Base-by-base conservation (phyloP, 345 rosid species). In the Bretschneidera sinensis region DNA sequence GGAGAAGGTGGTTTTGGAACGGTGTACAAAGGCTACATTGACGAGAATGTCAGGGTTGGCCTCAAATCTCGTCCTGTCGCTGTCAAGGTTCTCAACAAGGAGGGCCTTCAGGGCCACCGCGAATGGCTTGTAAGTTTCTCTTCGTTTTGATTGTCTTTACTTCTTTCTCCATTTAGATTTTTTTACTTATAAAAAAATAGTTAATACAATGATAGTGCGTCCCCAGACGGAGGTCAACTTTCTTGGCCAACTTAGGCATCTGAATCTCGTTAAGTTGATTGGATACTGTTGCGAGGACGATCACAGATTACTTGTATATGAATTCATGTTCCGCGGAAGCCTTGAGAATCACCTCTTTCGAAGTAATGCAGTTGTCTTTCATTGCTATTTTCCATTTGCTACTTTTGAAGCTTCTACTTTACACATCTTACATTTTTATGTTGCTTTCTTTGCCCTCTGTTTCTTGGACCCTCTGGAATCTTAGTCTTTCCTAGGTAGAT, bases 1-100 rank as follows among this genome's bases (percentile, higher is more conserved):
- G 99, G 97, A 0, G 97, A 94, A 71, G 99, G 99, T 43, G 99
- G 99, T 22, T 92, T 92, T 52, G 97, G 99, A 43, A 87, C 95
- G 0, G 99, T 89, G 50, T 89, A 92, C 70, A 92, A 92, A 74
- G 97, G 99, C 58, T 92, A 89, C 84, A 89, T 89, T 64, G 97
- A 87, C 57, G 97, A 87, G 72, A 92, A 89, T 76, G 94, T 92
- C 63, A 77, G 96, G 70, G 79, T 92, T 23, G 96, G 97, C 53
- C 98, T 92, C 66, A 92, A 87, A 71, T 87, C 96, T 72, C 87
- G 89, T 7, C 97, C 98, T 24, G 98, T 92, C 18, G 96, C 97
- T 16, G 97, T 92, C 63, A 92, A 92, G 79, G 97, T 92, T 48
- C 88, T 92, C 62, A 89, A 92, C 79, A 89, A 86, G 81, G 95